Evolutionary conservation across 306 rosid species (phyloP), one percentile per base, ranked within the genome.

Genomic region (Arachis stenosperma): DNA sequence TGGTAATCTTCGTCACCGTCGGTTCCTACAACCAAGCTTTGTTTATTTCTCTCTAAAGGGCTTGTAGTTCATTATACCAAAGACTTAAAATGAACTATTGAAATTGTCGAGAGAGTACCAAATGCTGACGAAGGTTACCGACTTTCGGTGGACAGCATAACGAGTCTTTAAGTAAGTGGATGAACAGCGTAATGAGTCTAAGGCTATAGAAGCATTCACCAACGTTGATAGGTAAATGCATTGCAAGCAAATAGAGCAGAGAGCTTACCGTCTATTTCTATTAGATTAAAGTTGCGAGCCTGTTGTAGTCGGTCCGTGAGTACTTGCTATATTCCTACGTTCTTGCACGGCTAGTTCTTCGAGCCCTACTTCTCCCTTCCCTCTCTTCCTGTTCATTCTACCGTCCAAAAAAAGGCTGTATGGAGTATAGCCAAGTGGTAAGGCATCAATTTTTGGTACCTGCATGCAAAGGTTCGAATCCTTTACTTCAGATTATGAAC

Each of bases 341-440:
- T 3, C 4, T 40, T 40, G 43, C 43, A 40, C 7, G 43, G 3
- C 52, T 47, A 12, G 1, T 11, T 47, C 52, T 47, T 3, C 4
- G 0, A 9, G 13, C n/a, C 42, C 43, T 3, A 14, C 64, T 30
- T 59, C 64, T 59, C 64, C 64, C 15, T 30, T 36, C 65, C 65
- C 65, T 15, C 22, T 36, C 22, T 36, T 44, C 65, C 65, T 2
- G 6, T 43, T 43, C 44, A 5, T 60, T 60, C 22, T 60, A 36
- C 41, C 8, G 4, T 60, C 44, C 65, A 60, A 60, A 33, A 60
- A 8, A 60, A 60, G 65, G 44, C 44, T 12, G 39, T 27, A 56
- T 56, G 40, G 40, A 56, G 61, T 56, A 56, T 56, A 56, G 39
- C 39, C 39, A 56, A 56, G 61, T 56, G 61, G 40, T 27, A 22